These are phyloP conservation scores for Zymoseptoria crescenta DNA, from an alignment of 2,329 filamentous ascomycete species.

Conservation along the genomic window DNA sequence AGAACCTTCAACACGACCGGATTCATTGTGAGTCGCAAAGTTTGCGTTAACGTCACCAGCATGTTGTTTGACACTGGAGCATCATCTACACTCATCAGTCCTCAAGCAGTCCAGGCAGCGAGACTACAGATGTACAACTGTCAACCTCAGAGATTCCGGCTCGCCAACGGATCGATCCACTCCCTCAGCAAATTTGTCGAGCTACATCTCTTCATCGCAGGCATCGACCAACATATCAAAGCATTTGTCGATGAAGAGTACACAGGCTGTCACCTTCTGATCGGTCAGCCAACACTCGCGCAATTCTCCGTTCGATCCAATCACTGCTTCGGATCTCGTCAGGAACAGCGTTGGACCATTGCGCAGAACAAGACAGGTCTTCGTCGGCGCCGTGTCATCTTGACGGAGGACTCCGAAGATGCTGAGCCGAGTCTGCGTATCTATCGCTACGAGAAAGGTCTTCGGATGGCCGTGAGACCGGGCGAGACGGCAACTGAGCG, in stretches of 20 bases:
- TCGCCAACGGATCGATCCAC: background rate
- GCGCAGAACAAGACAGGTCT: background rate
- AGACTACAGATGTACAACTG: background rate
- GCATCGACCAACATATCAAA: constrained; percentile 1
- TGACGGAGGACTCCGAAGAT: background rate
- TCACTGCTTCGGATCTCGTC: constrained; percentile 1
- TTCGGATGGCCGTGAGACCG: background rate
- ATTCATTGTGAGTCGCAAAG: background rate
- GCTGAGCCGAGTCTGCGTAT: background rate
- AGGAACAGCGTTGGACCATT: constrained; percentile 5
- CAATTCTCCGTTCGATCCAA: constrained; percentile 2
- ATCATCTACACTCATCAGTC: constrained; percentile 3
- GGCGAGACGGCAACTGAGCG: constrained; percentile 8
- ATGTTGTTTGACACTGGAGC: constrained; percentile 8
- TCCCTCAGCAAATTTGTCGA: background rate
- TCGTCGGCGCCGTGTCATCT: background rate
- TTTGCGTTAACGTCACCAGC: constrained; percentile 1
- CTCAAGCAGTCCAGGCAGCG: background rate
- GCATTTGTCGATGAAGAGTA: constrained; percentile 3
- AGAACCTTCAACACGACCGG: constrained; percentile 4
- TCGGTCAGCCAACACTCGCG: background rate
- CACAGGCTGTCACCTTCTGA: background rate
- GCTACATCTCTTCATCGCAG: constrained; percentile 6
- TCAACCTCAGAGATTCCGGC: background rate
- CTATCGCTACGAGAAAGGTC: background rate